phyloP scores from a whole-genome alignment of 164 flowering plant genomes.

The Protea cynaroides region DNA sequence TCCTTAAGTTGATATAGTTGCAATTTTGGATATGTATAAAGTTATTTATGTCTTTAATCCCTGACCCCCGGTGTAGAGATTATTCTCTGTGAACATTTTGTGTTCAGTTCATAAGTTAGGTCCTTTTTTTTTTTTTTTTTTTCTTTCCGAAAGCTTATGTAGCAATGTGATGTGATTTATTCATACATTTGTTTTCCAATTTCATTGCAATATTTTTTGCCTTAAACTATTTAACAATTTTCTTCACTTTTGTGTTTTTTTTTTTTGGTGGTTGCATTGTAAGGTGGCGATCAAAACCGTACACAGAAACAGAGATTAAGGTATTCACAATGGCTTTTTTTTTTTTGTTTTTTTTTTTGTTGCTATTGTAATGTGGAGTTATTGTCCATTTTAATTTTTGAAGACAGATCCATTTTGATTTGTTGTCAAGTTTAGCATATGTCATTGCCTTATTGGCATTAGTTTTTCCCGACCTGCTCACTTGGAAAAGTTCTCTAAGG shows the following conservation, averaged over 20 bases:
- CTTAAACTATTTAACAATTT: neutral
- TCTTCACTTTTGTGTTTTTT: slow-evolving; percentile 1
- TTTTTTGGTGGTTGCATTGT: slow-evolving; percentile 3
- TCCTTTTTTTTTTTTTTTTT: neutral
- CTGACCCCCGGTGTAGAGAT: neutral
- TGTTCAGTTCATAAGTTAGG: neutral
- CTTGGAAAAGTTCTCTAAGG: too few species aligned
- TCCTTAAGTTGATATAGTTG: neutral
- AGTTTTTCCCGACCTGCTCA: too few species aligned
- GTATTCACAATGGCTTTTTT: slow-evolving; percentile 35
- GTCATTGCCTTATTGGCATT: too few species aligned
- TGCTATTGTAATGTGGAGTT: neutral
- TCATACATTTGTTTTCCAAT: neutral
- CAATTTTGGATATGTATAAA: too few species aligned
- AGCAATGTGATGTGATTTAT: neutral
- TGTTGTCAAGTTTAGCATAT: too few species aligned
- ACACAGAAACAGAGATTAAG: slow-evolving; percentile 93
- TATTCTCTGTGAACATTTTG: neutral
- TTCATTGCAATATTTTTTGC: neutral
- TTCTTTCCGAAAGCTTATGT: too few species aligned
- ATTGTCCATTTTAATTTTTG: neutral
- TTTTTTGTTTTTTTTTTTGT: neutral
- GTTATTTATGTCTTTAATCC: too few species aligned
- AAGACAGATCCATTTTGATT: too few species aligned
- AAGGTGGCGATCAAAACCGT: slow-evolving; percentile 63